Percentiles rank a stretch among this genome's conserved stretches.
Evolutionary conservation across 2,329 filamentous ascomycete genomes (phyloP).

Genomic region (Bipolaris oryzae): DNA sequence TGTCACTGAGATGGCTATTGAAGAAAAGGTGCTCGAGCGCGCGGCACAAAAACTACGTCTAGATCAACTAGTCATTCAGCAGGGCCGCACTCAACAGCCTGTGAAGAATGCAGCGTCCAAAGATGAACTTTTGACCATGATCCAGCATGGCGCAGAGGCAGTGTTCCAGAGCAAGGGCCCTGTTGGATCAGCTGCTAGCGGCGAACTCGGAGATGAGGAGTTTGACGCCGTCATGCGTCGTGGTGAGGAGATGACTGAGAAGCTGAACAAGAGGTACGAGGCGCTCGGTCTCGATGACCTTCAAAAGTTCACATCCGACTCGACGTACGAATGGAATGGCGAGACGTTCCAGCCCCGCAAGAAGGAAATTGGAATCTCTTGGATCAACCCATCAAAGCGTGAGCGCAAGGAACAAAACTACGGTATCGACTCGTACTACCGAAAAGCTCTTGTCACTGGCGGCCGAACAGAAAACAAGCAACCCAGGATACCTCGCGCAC

Average conservation of each 20-base stretch:
- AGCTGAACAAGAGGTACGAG: slow-evolving; percentile 92
- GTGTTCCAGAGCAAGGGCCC: slow-evolving; percentile 80
- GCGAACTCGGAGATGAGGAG: slow-evolving; percentile 80
- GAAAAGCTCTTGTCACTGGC: slow-evolving; percentile 84
- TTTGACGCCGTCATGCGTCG: slow-evolving; percentile 87
- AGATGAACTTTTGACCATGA: slow-evolving; percentile 96
- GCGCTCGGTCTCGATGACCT: slow-evolving; percentile 96
- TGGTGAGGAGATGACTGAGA: slow-evolving; percentile 86
- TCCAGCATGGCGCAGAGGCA: slow-evolving; percentile 96
- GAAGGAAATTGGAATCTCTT: slow-evolving; percentile 88
- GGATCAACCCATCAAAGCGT: slow-evolving; percentile 98
- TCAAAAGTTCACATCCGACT: slow-evolving; percentile 97
- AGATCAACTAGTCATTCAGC: slow-evolving; percentile 96
- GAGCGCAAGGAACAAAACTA: slow-evolving; percentile 98
- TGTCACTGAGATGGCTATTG: slow-evolving; percentile 96
- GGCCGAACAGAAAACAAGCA: slow-evolving; percentile 81
- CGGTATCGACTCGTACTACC: slow-evolving; percentile 98
- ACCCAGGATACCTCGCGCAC: slow-evolving; percentile 92
- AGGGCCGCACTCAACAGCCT: slow-evolving; percentile 89
- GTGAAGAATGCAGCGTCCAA: slow-evolving; percentile 92
- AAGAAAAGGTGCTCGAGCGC: slow-evolving; percentile 96
- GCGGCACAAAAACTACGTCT: slow-evolving; percentile 95
- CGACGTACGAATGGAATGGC: slow-evolving; percentile 98
- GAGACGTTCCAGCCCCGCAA: slow-evolving; percentile 85
- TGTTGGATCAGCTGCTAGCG: slow-evolving; percentile 63